Base-by-base conservation (phyloP, 2,329 filamentous ascomycete genomes). In the Elsinoe fawcettii region DNA sequence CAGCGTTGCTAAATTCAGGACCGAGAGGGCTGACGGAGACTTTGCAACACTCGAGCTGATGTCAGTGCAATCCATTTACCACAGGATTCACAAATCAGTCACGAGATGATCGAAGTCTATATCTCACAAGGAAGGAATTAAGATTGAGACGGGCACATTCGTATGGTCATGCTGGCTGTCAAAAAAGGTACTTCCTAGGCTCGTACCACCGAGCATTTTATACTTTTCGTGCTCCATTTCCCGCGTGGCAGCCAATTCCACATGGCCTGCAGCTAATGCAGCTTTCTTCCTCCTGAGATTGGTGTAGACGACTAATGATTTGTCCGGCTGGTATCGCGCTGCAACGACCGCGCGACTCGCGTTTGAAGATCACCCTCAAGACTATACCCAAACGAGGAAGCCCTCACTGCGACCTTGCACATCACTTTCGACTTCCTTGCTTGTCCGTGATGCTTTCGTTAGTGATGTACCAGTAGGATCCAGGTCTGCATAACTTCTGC, bases 371-470 rank as follows among this genome's bases (percentile, higher is more conserved):
- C 30, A 23, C 30, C 30, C 30, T 25, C 20, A 11, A 6, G 32
- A 25, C 49, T 39, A 53, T 36, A 11, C 49, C 49, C 32, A 39
- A 53, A 37, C 14, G 30, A 53, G 49, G 34, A 23, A 53, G 49
- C 30, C 49, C 49, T 36, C 30, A 16, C 16, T 39, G 32, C 49
- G 30, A 39, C 20, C 16, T 25, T 37, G 49, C 20, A 34, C 16
- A 53, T 53, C 49, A 39, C 32, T 39, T 20, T 36, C 30, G 20
- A 22, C 30, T 53, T 34, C 46, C 49, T 34, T 53, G 49, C 18
- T 39, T 6, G 14, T 39, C 49, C 49, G 49, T 22, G 49, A 53
- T 53, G 49, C 49, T 53, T 53, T 53, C 49, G 30, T 30, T 34
- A 53, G 30, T 25, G 49, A 53, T 53, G 12, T 11, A 18, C 49